phyloP scores from a whole-genome alignment of 257 asterid species.

The Nicotiana benthamiana region DNA sequence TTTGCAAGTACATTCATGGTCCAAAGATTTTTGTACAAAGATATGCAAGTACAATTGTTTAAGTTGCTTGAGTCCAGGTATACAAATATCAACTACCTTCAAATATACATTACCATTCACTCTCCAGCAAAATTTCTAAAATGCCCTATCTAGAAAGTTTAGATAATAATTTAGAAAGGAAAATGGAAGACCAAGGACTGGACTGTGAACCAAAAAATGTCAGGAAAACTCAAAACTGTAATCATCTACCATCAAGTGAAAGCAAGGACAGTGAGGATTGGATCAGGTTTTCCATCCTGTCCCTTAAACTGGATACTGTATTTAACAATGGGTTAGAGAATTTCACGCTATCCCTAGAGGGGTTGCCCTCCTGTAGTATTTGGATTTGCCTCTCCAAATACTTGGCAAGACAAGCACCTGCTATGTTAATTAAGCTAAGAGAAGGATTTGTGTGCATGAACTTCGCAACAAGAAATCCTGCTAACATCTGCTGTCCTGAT shows the following conservation, averaged over 20 bases:
- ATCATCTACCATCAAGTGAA: slow-evolving; percentile 35
- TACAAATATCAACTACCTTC: background rate
- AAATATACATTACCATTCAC: background rate
- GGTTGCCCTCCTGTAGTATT: slow-evolving; percentile 19
- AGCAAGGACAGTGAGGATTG: slow-evolving; percentile 48
- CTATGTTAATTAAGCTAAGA: slow-evolving; percentile 55
- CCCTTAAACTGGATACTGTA: slow-evolving; percentile 37
- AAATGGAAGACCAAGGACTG: background rate
- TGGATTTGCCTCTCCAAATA: slow-evolving; percentile 45
- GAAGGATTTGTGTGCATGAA: slow-evolving; percentile 62
- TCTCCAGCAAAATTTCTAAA: background rate
- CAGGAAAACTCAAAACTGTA: background rate
- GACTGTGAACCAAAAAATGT: background rate
- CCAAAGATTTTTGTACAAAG: background rate
- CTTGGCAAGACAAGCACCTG: slow-evolving; percentile 55
- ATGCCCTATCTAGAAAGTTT: background rate
- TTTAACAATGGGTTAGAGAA: slow-evolving; percentile 30
- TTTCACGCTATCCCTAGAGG: slow-evolving; percentile 18
- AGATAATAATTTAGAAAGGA: background rate
- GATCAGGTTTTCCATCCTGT: slow-evolving; percentile 35
- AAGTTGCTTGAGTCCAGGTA: background rate
- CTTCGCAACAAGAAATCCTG: slow-evolving; percentile 67
- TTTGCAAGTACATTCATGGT: background rate
- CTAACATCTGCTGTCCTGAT: slow-evolving; percentile 68
- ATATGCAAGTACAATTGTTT: background rate